Base-by-base conservation (phyloP, 768 basidiomycete genomes). In the Tephrocybe sp. region DNA sequence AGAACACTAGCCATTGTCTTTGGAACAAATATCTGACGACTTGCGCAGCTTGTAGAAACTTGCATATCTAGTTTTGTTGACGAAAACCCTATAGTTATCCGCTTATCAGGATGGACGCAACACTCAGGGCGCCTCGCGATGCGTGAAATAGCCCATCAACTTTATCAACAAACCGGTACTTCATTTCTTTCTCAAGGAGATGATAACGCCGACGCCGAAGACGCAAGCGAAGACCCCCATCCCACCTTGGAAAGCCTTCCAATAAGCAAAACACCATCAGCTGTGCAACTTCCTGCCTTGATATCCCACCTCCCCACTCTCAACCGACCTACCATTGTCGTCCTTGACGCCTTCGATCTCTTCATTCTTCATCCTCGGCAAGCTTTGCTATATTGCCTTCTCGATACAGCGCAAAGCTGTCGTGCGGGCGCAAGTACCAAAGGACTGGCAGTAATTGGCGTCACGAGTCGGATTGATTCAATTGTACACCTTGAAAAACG, bases 291-390 rank as follows among this genome's bases (percentile, higher is more conserved):
- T 19, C 84, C 88, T 13, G 75, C 83, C 11, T 68, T 93, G 49
- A 84, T 93, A 53, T 83, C 87, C 12, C 66, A 87, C 18, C 74
- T 97, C 1, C 84, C 91, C 3, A 88, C 89, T 0, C 79, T 94
- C 3, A 71, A 82, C 10, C 84, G 85, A n/a, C 83, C 91, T 2
- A 85, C 88, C 1, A 63, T 98, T 40, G 75, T 98, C 30, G 68
- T 97, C 34, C 76, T 98, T 1, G 97, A 99, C 57, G 86, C 86
- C 6, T 94, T 98, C 65, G 97, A 99, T 64, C 77, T 94, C 22
- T 99, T 98, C 65, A 86, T 92, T 2, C 77, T 85, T 13, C 94
- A 97, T 65, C 85, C 93, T 10, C 82, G 97, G 12, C 97, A 99
- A 62, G 85, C 91, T 2, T 70, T 99, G 19, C 78, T 99, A 4